phyloP scores from a whole-genome alignment of 139 green algal species.

The Chlamydomonas incerta region DNA sequence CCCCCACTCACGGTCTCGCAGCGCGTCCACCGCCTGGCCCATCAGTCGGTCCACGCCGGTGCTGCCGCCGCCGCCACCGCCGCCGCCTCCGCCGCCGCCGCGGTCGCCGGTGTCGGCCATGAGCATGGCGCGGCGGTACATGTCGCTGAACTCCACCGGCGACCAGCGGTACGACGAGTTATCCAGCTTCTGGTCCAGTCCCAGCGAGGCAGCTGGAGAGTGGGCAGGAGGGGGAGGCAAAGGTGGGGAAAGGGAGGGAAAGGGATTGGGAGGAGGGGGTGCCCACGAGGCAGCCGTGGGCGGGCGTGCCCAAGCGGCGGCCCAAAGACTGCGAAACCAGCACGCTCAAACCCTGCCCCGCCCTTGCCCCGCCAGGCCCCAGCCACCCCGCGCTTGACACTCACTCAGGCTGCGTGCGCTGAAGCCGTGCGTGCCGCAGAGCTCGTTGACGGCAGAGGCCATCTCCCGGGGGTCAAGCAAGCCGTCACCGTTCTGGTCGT shows the following conservation, averaged over 20 bases:
- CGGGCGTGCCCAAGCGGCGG: too few relatives aligned
- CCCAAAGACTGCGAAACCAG: too few relatives aligned
- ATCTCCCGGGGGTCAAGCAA: constrained; percentile 42
- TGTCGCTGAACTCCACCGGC: constrained; percentile 34
- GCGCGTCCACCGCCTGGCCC: constrained; percentile 33
- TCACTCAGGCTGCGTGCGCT: constrained; percentile 29
- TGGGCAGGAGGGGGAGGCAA: neutral
- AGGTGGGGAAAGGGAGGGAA: neutral
- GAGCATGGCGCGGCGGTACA: constrained; percentile 9
- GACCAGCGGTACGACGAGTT: constrained; percentile 37
- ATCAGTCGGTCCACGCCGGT: constrained; percentile 14
- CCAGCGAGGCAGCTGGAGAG: constrained; percentile 23
- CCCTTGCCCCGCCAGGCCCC: too few relatives aligned
- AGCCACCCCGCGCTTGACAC: neutral
- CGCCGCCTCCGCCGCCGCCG: neutral
- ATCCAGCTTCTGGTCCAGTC: constrained; percentile 30
- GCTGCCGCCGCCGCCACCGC: neutral
- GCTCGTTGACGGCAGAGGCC: constrained; percentile 35
- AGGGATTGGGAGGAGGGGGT: too few relatives aligned
- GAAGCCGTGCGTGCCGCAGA: constrained; percentile 37
- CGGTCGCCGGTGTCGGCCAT: constrained; percentile 14
- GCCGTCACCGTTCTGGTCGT: constrained; percentile 36
- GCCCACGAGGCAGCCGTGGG: too few relatives aligned
- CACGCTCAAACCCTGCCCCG: too few relatives aligned
- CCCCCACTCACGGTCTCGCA: constrained; percentile 38